Base-by-base conservation (phyloP, 345 rosid genomes). In the Physaria fendleri region DNA sequence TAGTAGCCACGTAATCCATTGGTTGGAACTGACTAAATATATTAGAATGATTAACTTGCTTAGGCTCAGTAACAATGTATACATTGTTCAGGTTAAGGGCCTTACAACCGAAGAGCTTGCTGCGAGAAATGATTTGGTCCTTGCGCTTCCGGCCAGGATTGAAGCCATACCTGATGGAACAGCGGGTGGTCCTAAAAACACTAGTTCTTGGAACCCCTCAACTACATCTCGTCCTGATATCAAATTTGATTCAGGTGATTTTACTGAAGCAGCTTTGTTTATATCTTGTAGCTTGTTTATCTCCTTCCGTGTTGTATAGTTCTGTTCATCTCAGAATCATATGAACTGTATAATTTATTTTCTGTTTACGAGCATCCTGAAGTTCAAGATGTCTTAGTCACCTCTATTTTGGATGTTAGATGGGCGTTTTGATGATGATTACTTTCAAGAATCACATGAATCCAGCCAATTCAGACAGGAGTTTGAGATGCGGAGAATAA, bases 111-210 rank as follows among this genome's bases (percentile, higher is more conserved):
- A 89, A 75, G 99, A 93, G 73, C 64, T 90, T 70, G 71, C 85
- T 69, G 92, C 90, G 11, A 90, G 96, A 39, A 83, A 82, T 73
- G 99, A 90, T 74, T 78, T 90, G 64, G 97, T 84, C 43, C 92
- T 87, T 72, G 97, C 95, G 24, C 80, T 94, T 75, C 96, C 92
- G 1, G 81, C 82, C 44, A 90, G 95, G 82, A 94, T 94, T 71
- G 83, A 90, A 76, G 83, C 82, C 48, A 94, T 94, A 65, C 89
- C 97, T 24, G 99, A 94, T 74, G 97, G 96, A 56, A 75, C 87
- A 73, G 82, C 93, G 1, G 72, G 96, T 82, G 82, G 85, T 50
- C 80, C 89, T 40, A 90, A 90, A 76, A 83, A 61, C 62, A 53
- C 75, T 67, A 82, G 88, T 62, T 93, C 84, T 32, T 90, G 97